Conservation (phyloP, 805 yeast species). For the Starmerella sp. region DNA sequence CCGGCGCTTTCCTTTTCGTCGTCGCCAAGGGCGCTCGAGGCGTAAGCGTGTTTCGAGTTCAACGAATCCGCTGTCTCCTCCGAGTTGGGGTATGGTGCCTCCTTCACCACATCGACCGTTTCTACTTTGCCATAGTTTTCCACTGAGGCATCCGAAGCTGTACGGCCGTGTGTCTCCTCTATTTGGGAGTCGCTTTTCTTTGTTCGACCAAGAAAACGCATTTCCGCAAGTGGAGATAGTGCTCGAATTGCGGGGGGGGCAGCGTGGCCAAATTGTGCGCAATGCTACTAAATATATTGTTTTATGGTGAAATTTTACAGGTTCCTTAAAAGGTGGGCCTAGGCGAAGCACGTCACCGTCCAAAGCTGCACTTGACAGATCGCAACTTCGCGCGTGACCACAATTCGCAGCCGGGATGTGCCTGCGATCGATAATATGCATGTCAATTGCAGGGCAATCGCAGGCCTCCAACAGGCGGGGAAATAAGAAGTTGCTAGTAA, state of each 20-base stretch:
- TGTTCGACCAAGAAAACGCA: not conserved
- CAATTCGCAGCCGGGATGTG: too few relatives aligned
- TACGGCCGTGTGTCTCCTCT: not conserved
- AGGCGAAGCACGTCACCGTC: not conserved
- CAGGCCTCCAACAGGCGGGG: too few relatives aligned
- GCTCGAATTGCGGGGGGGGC: too few relatives aligned
- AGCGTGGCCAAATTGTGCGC: not conserved
- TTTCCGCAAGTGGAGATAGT: not conserved
- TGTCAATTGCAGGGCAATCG: too few relatives aligned
- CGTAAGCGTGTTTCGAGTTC: not conserved
- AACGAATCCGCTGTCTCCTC: not conserved
- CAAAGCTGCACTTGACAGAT: not conserved
- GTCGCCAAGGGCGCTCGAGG: not conserved
- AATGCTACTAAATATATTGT: not conserved
- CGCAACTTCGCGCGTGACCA: constrained; percentile 1
- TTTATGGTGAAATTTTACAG: not conserved
- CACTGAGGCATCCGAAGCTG: not conserved
- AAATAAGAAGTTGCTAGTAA: too few relatives aligned
- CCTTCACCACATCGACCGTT: not conserved
- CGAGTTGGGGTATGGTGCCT: not conserved
- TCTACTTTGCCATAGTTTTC: not conserved
- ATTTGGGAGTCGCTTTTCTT: not conserved
- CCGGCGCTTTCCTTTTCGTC: constrained; percentile 5
- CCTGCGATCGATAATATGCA: too few relatives aligned
- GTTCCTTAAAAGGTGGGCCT: not conserved